Base-by-base conservation (phyloP, 2,329 filamentous ascomycete genomes). In the Teratosphaeria nubilosa region DNA sequence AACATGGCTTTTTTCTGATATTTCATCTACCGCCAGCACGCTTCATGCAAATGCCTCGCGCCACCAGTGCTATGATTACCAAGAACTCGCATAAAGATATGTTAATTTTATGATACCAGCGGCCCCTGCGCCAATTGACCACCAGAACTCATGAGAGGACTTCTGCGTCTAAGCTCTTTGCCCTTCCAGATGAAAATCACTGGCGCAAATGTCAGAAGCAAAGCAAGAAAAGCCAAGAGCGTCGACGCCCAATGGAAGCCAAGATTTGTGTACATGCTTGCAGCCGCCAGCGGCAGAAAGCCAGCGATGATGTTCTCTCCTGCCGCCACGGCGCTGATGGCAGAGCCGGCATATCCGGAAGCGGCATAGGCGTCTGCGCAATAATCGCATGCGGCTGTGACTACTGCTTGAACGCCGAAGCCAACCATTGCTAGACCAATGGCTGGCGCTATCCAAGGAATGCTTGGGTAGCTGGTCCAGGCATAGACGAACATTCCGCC, bases 401-500 rank as follows among this genome's bases (percentile, higher is more conserved):
- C 74, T 9, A 80, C 75, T 32, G 73, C 70, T 13, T 77, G 77
- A 63, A 77, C 78, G 1, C 78, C 79, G 27, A 77, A 77, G 0
- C 79, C 79, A 1, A 81, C 74, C 64, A 80, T 72, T 0, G 66
- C 69, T 1, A 82, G 70, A 0, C 78, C 77, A 16, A 79, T 68
- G 0, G 75, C 72, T 0, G 79, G 78, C 5, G 74, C 70, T 5
- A 78, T 75, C 79, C 79, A 82, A 0, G 71, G 76, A 0, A 79
- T 48, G 2, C 53, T 56, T 0, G 76, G 63, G 51, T 73, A 78
- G 1, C 73, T 71, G 1, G 77, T 77, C 79, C 78, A 81, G 0
- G 72, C 79, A 60, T 80, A 81, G 32, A 74, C 71, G 60, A 82
- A 80, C 69, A 81, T 73, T 14, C 79, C 79, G 1, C 74, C 78